Conservation (phyloP, 805 yeast genomes). For the Myxozyma udenii region DNA sequence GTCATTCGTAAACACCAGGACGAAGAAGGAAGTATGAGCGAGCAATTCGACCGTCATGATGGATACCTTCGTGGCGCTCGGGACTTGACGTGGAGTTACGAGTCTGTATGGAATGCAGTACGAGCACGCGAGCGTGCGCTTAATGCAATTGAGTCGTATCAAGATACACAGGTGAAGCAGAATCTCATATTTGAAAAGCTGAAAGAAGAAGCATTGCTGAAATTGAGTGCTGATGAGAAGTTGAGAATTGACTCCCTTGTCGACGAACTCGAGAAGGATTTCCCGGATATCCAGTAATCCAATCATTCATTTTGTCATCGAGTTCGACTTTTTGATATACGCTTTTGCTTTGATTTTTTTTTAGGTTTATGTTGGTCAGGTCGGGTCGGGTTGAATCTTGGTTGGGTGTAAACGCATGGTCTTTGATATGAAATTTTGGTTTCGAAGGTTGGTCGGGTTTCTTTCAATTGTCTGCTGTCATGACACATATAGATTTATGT, state of each 20-base stretch:
- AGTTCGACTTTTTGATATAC: too few relatives aligned
- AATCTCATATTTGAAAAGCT: too few relatives aligned
- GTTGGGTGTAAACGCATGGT: too few relatives aligned
- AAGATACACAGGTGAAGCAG: too few relatives aligned
- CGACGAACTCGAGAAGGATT: not conserved
- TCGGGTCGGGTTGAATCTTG: too few relatives aligned
- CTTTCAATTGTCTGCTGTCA: not conserved
- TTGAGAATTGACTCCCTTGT: too few relatives aligned
- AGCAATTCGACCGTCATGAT: slow-evolving; percentile 75
- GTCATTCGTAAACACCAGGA: slow-evolving; percentile 50
- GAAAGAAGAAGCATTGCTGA: slow-evolving; percentile 2
- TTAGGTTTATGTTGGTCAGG: too few relatives aligned
- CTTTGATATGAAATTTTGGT: too few relatives aligned
- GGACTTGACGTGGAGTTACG: slow-evolving; percentile 87
- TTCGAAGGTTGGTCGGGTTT: not conserved
- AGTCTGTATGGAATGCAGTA: slow-evolving; percentile 67
- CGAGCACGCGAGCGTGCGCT: slow-evolving; percentile 34
- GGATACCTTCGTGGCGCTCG: slow-evolving; percentile 89
- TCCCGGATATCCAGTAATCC: not conserved
- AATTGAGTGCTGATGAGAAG: too few relatives aligned
- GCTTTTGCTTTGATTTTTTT: too few relatives aligned
- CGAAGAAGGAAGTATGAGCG: slow-evolving; percentile 72
- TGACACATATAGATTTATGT: not conserved
- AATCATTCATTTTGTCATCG: too few relatives aligned
- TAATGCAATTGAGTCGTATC: slow-evolving; percentile 4